Evolutionary conservation across 164 flowering plant genomes (phyloP).

Genomic region (Euptelea pleiosperma): DNA sequence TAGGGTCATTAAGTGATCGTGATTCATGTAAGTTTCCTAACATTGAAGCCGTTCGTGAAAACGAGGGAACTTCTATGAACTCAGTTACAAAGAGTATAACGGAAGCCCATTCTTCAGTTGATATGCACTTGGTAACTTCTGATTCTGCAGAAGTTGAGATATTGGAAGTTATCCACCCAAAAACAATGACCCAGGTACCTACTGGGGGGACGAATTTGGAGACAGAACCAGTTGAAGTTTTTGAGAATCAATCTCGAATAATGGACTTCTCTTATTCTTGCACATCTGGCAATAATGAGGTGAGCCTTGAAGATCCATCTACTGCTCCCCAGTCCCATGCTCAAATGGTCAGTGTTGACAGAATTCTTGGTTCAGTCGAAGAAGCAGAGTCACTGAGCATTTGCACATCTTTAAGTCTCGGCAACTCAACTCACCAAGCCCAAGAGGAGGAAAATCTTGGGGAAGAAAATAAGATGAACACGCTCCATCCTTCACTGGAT

Average conservation of each 20-base stretch:
- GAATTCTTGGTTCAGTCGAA: constrained; percentile 16
- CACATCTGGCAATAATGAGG: constrained; percentile 2
- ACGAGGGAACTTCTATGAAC: constrained; percentile 14
- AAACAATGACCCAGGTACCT: constrained; percentile 11
- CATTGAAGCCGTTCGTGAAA: constrained; percentile 8
- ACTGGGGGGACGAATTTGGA: constrained; percentile 10
- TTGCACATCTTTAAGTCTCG: constrained; percentile 15
- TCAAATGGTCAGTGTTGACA: constrained; percentile 15
- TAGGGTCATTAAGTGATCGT: neutral
- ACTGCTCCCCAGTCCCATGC: constrained; percentile 4
- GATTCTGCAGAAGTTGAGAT: constrained; percentile 19
- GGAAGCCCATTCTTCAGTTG: constrained; percentile 13
- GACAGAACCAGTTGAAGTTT: constrained; percentile 12
- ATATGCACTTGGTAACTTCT: constrained; percentile 3
- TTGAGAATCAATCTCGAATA: constrained; percentile 14
- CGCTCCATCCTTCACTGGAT: constrained; percentile 16
- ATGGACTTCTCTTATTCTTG: constrained; percentile 10
- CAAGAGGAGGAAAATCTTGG: constrained; percentile 18
- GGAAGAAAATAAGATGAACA: constrained; percentile 18
- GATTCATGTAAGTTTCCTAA: neutral
- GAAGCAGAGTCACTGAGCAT: constrained; percentile 14
- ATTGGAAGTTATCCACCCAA: constrained; percentile 23
- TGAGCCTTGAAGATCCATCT: constrained; percentile 13
- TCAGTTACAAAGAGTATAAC: constrained; percentile 14
- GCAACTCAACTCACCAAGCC: constrained; percentile 19